phyloP scores from a whole-genome alignment of 164 flowering plant genomes.

The Piper betle region DNA sequence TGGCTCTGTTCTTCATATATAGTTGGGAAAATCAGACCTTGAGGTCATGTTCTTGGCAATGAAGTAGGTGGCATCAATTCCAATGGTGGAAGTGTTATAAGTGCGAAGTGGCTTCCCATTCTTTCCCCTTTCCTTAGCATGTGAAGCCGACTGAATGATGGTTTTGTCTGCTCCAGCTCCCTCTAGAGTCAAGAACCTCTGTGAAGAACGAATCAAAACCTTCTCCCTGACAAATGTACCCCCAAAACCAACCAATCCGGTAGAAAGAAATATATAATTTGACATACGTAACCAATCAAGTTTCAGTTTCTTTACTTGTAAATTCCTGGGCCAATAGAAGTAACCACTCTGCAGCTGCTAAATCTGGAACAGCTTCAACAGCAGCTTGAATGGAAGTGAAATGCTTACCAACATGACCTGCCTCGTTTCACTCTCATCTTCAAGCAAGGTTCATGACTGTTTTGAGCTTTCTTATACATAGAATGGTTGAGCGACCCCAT shows the following conservation, averaged over 20 bases:
- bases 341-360: slow-evolving; percentile 35
- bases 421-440: slow-evolving; percentile 28
- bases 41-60: slow-evolving; percentile 47
- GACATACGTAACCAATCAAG: not conserved
- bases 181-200: slow-evolving; percentile 30
- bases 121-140: slow-evolving; percentile 29
- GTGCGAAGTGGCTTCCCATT: slow-evolving; percentile 41
- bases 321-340: slow-evolving; percentile 30
- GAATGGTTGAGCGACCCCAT: slow-evolving; percentile 26
- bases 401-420: slow-evolving; percentile 7
- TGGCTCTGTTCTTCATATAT: no score
- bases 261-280: not conserved
- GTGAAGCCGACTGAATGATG: slow-evolving; percentile 41
- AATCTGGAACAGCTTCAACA: slow-evolving; percentile 33
- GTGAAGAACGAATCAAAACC: slow-evolving; percentile 35
- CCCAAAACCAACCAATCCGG: not conserved
- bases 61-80: slow-evolving; percentile 40
- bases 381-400: slow-evolving; percentile 34
- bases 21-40: slow-evolving; percentile 23
- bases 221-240: slow-evolving; percentile 33
- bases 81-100: slow-evolving; percentile 40
- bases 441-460: slow-evolving; percentile 25
- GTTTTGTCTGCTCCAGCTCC: slow-evolving; percentile 43
- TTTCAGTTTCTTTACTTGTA: slow-evolving; percentile 29
- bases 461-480: slow-evolving; percentile 19